A percentile compares a stretch with the other conserved stretches of the same genome.
Evolutionary conservation across 257 asterid genomes (phyloP).

Genomic region (Nicotiana noctiflora): DNA sequence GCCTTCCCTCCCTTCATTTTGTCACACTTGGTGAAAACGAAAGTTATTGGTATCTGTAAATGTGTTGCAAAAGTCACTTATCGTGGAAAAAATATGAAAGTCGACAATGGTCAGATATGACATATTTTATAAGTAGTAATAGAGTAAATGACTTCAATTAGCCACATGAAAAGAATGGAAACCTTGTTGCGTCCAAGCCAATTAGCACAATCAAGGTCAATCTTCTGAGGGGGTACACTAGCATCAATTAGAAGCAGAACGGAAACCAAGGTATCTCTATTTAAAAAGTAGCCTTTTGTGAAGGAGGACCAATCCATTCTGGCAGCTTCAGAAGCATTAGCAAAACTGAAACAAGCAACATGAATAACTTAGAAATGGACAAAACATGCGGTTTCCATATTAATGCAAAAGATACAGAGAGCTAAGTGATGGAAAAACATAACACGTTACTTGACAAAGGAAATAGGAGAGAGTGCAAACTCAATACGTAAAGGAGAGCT

Average conservation of each 20-base stretch:
- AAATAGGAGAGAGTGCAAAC: neutral
- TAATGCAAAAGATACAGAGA: neutral
- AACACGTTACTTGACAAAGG: neutral
- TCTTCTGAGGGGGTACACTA: conserved; percentile 91
- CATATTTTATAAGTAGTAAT: neutral
- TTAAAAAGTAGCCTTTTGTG: conserved; percentile 87
- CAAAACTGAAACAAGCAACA: conserved; percentile 48
- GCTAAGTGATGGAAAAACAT: neutral
- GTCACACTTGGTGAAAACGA: conserved; percentile 85
- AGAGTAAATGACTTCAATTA: neutral
- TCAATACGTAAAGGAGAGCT: neutral
- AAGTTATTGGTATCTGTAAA: conserved; percentile 75
- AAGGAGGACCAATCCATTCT: conserved; percentile 93
- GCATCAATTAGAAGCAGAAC: conserved; percentile 85
- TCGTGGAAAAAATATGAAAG: neutral
- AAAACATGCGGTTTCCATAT: neutral
- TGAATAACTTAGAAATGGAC: neutral
- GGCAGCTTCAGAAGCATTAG: conserved; percentile 87
- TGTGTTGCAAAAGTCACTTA: neutral
- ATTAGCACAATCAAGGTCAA: conserved; percentile 95
- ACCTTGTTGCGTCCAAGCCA: conserved; percentile 94
- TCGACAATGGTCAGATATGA: neutral
- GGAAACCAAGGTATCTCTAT: conserved; percentile 65
- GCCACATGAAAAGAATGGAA: neutral
- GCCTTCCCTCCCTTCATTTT: conserved; percentile 73